phyloP scores from a whole-genome alignment of 2,329 filamentous ascomycete species.

The Gaeumannomyces tritici region DNA sequence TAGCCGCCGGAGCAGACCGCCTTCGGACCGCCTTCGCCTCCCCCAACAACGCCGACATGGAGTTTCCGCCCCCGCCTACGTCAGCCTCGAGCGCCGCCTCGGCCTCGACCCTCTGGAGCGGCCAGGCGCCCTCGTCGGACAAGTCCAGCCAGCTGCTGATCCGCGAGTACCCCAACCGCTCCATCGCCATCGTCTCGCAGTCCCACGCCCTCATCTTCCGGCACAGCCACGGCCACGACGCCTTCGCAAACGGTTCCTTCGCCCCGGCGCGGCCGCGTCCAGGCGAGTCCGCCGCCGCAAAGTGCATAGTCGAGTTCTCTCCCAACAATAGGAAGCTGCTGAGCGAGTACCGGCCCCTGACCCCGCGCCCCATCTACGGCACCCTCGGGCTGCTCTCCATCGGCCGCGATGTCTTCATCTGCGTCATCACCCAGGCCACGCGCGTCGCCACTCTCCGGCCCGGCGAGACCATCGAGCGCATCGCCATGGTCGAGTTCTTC shows the following conservation, averaged over 20 bases:
- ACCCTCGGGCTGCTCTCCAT: constrained; percentile 83
- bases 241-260: constrained; percentile 43
- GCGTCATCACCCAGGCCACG: constrained; percentile 72
- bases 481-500: constrained; percentile 82
- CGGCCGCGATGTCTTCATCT: constrained; percentile 78
- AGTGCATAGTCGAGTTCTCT: constrained; percentile 84
- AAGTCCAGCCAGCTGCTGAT: constrained; percentile 71
- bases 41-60: constrained; percentile 27
- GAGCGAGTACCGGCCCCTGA: constrained; percentile 67
- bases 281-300: constrained; percentile 35
- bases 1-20: background rate
- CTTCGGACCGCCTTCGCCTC: background rate
- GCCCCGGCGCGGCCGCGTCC: constrained; percentile 39
- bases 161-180: constrained; percentile 77
- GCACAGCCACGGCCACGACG: constrained; percentile 55
- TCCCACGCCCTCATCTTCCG: constrained; percentile 78
- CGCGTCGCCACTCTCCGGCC: constrained; percentile 75
- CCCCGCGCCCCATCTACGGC: constrained; percentile 66
- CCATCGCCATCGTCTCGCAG: constrained; percentile 75
- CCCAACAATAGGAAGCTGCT: constrained; percentile 55
- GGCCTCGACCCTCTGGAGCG: constrained; percentile 29
- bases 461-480: constrained; percentile 82
- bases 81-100: background rate
- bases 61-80: constrained; percentile 24
- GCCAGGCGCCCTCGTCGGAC: constrained; percentile 39